A percentile compares a stretch with the other conserved stretches of the same genome.
These are phyloP conservation scores for Dacryopinax spathularia DNA, from an alignment of 768 basidiomycete species.

Conservation along the genomic window DNA sequence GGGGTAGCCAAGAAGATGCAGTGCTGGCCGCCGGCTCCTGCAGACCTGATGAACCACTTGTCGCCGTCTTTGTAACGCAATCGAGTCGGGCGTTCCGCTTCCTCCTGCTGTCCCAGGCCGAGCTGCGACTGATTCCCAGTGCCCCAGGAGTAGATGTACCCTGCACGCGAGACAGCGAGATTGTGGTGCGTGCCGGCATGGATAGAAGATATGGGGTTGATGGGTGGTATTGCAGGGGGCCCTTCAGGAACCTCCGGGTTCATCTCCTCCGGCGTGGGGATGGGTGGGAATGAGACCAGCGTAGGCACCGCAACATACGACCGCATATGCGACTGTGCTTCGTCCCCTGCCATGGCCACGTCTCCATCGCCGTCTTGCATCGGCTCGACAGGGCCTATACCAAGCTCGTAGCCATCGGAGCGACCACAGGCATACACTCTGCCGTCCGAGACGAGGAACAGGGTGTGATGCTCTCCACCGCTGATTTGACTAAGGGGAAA, in stretches of 20 bases:
- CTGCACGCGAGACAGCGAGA: constrained; percentile 26
- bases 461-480: constrained; percentile 77
- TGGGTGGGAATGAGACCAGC: constrained; percentile 26
- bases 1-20: constrained; percentile 17
- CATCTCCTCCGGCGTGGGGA: constrained; percentile 21
- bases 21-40: constrained; percentile 25
- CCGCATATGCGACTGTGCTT: neutral
- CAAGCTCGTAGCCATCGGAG: constrained; percentile 70
- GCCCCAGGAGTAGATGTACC: constrained; percentile 30
- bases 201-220: constrained; percentile 25
- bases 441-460: constrained; percentile 76
- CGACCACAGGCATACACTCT: constrained; percentile 79
- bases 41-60: constrained; percentile 5
- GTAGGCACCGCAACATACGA: neutral
- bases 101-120: constrained; percentile 25
- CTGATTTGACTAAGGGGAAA: constrained; percentile 41
- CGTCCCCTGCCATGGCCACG: neutral
- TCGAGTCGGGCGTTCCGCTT: constrained; percentile 22
- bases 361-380: constrained; percentile 21
- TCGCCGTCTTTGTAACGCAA: neutral
- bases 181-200: constrained; percentile 27
- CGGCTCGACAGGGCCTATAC: constrained; percentile 35
- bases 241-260: constrained; percentile 21
- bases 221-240: constrained; percentile 13
- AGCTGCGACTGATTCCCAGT: constrained; percentile 25